phyloP scores from a whole-genome alignment of 2,329 filamentous ascomycete species.

The Venturia pyrina region DNA sequence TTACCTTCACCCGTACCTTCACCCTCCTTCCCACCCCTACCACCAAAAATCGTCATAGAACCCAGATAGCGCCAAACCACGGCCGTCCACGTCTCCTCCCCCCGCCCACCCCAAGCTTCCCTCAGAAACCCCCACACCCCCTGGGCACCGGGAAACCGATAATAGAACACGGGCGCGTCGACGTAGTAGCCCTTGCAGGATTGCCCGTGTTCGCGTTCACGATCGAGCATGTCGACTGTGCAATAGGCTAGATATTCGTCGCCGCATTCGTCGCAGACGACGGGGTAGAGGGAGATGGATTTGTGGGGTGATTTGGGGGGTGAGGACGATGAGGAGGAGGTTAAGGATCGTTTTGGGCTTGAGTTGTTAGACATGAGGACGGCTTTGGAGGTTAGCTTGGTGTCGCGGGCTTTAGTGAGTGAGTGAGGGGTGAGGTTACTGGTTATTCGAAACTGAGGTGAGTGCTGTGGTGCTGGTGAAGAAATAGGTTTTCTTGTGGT shows the following conservation, averaged over 20 bases:
- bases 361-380: no score
- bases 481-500: not conserved
- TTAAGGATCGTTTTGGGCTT: no score
- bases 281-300: not conserved
- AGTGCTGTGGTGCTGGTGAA: not conserved
- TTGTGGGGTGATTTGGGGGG: not conserved
- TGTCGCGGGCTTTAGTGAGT: no score
- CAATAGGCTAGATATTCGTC: not conserved
- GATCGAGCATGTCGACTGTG: not conserved
- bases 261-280: not conserved
- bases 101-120: not conserved
- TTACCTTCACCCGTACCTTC: not conserved
- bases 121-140: not conserved
- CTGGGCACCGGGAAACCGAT: not conserved
- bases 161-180: not conserved
- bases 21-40: not conserved
- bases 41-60: not conserved
- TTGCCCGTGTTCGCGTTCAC: not conserved
- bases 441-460: not conserved
- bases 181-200: not conserved
- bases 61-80: not conserved
- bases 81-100: not conserved
- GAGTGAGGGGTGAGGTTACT: not conserved
- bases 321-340: no score
- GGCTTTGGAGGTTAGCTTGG: no score